Conservation (phyloP, 305 asterid species). For the Plantago coronopus region DNA sequence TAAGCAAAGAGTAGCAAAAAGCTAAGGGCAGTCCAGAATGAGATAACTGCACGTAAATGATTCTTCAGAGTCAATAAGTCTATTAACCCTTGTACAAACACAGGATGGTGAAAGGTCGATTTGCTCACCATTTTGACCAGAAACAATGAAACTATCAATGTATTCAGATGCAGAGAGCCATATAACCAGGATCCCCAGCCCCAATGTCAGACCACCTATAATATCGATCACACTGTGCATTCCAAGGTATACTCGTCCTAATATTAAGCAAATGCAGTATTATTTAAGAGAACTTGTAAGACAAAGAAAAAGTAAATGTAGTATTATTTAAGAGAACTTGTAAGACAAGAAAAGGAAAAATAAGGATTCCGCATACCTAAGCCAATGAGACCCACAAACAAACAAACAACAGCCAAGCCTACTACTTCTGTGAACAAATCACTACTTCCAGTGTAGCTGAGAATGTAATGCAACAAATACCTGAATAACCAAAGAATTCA, state of each 20-base stretch:
- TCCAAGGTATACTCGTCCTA: constrained; percentile 95
- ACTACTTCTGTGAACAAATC: constrained; percentile 32
- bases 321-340: constrained; percentile 11
- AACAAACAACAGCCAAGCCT: constrained; percentile 45
- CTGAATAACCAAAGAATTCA: constrained; percentile 35
- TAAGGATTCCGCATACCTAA: constrained; percentile 69
- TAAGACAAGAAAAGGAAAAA: constrained; percentile 17
- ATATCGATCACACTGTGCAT: constrained; percentile 92
- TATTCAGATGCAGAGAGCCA: constrained; percentile 67
- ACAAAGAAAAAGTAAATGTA: constrained; percentile 15
- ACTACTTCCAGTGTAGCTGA: constrained; percentile 41
- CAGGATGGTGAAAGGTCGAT: constrained; percentile 12
- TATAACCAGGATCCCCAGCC: constrained; percentile 58
- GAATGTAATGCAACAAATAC: constrained; percentile 68
- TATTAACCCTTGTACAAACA: neutral
- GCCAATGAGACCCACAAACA: constrained; percentile 69
- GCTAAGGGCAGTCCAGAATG: constrained; percentile 80
- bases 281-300: constrained; percentile 12
- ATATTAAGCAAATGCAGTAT: constrained; percentile 18
- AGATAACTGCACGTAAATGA: constrained; percentile 56
- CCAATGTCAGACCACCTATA: constrained; percentile 67
- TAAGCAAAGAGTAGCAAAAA: constrained; percentile 89
- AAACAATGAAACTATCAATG: constrained; percentile 61
- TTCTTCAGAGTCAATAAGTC: neutral
- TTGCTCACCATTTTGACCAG: constrained; percentile 72